Evolutionary conservation across 495 filamentous ascomycete genomes (phyloP).

Genomic region (Trichoderma virens): DNA sequence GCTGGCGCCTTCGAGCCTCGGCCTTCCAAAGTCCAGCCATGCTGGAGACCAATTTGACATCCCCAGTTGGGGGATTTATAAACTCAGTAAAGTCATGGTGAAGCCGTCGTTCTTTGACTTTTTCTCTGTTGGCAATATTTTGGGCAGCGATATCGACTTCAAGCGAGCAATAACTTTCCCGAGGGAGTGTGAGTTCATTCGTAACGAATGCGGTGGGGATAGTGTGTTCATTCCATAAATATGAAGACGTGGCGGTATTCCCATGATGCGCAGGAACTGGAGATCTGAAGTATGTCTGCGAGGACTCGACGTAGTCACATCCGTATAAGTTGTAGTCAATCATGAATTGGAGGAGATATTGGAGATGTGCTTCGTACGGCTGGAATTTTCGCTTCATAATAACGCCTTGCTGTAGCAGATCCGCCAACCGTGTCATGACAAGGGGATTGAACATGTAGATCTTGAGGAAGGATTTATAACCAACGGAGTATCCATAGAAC

Average conservation of each 20-base stretch:
- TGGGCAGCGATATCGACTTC: slow-evolving; percentile 85
- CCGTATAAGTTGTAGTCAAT: slow-evolving; percentile 95
- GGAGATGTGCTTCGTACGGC: slow-evolving; percentile 86
- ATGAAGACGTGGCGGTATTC: slow-evolving; percentile 45
- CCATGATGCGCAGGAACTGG: slow-evolving; percentile 62
- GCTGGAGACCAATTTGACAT: slow-evolving; percentile 78
- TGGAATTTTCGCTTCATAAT: slow-evolving; percentile 78
- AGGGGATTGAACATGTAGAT: slow-evolving; percentile 84
- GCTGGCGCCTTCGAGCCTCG: slow-evolving; percentile 72
- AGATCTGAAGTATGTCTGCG: slow-evolving; percentile 58
- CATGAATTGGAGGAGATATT: slow-evolving; percentile 95
- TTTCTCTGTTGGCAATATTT: slow-evolving; percentile 76
- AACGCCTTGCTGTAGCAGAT: slow-evolving; percentile 77
- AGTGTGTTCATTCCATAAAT: slow-evolving; percentile 74
- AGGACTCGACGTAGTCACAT: slow-evolving; percentile 65
- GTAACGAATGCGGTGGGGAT: slow-evolving; percentile 41
- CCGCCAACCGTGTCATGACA: slow-evolving; percentile 72
- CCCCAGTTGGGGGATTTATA: slow-evolving; percentile 50
- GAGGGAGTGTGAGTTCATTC: slow-evolving; percentile 54
- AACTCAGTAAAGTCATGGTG: slow-evolving; percentile 86
- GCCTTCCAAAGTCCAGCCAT: slow-evolving; percentile 93
- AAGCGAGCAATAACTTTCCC: slow-evolving; percentile 78
- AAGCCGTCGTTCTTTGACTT: slow-evolving; percentile 62
- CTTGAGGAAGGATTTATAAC: slow-evolving; percentile 86
- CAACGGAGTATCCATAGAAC: slow-evolving; percentile 92